These are phyloP conservation scores for Glarea lozoyensis DNA, from an alignment of 495 filamentous ascomycete genomes.

Conservation along the genomic window DNA sequence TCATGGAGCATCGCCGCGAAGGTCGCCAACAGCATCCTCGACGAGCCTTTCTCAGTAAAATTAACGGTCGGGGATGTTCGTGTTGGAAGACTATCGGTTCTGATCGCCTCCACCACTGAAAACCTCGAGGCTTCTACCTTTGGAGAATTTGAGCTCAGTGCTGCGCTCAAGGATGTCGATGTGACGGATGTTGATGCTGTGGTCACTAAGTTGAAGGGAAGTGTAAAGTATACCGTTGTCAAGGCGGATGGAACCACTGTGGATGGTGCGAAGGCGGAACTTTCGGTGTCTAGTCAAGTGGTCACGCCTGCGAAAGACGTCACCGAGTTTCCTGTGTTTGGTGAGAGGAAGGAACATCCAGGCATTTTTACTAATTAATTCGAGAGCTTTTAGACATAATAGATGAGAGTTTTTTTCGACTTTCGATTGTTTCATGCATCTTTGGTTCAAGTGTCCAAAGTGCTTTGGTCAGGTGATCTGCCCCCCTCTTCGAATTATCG, in stretches of 20 bases:
- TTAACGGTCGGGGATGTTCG: not conserved
- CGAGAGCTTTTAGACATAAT: too few relatives aligned
- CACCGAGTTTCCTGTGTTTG: not conserved
- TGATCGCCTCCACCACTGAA: not conserved
- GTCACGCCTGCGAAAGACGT: not conserved
- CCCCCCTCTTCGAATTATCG: too few relatives aligned
- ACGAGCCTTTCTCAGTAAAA: not conserved
- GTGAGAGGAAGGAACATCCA: not conserved
- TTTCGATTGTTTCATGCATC: too few relatives aligned
- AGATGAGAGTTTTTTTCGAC: too few relatives aligned
- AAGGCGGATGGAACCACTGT: not conserved
- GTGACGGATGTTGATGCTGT: slow-evolving; percentile 31
- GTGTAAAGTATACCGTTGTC: slow-evolving; percentile 22
- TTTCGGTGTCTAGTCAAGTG: slow-evolving; percentile 15
- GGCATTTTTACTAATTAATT: too few relatives aligned
- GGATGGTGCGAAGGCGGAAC: not conserved
- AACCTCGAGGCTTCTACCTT: not conserved
- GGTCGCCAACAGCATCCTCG: not conserved
- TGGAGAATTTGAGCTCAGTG: not conserved
- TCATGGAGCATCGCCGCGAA: not conserved
- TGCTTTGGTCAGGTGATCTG: too few relatives aligned
- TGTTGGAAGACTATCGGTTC: not conserved
- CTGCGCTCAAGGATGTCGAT: not conserved
- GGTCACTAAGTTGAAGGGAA: slow-evolving; percentile 42
- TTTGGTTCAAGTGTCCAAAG: too few relatives aligned